Evolutionary conservation across 805 yeast genomes (phyloP).

Genomic region (Hanseniaspora mollemarum): DNA sequence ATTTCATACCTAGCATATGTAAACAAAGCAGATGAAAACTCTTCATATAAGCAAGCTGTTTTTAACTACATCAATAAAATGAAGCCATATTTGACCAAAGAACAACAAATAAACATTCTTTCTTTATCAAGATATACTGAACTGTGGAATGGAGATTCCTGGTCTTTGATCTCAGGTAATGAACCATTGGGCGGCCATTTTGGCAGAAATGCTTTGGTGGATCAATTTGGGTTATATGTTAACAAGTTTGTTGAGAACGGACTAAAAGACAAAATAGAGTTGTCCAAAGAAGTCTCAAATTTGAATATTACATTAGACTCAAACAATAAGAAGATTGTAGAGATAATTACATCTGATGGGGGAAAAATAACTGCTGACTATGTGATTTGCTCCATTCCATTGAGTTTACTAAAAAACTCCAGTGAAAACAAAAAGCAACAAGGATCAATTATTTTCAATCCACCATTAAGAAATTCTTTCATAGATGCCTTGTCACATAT

Average conservation of each 20-base stretch:
- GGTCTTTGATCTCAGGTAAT: slow-evolving; percentile 30
- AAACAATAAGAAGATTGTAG: neutral
- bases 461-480: slow-evolving; percentile 38
- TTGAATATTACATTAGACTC: slow-evolving; percentile 18
- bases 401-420: slow-evolving; percentile 43
- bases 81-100: slow-evolving; percentile 34
- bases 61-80: slow-evolving; percentile 35
- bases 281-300: slow-evolving; percentile 35
- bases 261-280: slow-evolving; percentile 27
- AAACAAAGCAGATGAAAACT: neutral
- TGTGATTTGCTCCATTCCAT: slow-evolving; percentile 59
- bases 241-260: slow-evolving; percentile 29
- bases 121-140: slow-evolving; percentile 45
- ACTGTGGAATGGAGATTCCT: slow-evolving; percentile 60
- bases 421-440: slow-evolving; percentile 17
- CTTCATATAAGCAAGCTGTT: slow-evolving; percentile 10
- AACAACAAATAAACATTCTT: slow-evolving; percentile 38
- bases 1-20: neutral
- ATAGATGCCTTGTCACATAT: slow-evolving; percentile 34
- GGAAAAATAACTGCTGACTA: slow-evolving; percentile 37
- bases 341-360: slow-evolving; percentile 7
- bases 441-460: slow-evolving; percentile 42
- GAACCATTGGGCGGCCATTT: slow-evolving; percentile 13
- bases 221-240: slow-evolving; percentile 6
- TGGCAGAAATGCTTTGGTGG: slow-evolving; percentile 38